Conservation (phyloP, 176 grass and related monocot species). For the Carex scoparia region DNA sequence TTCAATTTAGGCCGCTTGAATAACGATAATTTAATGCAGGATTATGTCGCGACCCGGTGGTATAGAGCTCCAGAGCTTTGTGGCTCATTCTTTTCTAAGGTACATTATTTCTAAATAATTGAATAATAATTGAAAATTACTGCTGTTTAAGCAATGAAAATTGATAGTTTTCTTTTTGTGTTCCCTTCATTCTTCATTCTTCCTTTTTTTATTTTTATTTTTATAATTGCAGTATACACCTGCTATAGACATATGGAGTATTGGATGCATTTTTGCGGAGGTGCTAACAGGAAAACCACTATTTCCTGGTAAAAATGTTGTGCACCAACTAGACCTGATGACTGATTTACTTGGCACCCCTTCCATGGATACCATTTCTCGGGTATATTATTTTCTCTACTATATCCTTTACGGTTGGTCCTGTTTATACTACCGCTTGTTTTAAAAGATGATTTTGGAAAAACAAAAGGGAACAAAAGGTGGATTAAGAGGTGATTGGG, state of each 20-base stretch:
- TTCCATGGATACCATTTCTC: slow-evolving; percentile 92
- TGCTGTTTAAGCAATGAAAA: slow-evolving; percentile 6
- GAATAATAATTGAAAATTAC: not conserved
- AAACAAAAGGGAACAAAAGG: not conserved
- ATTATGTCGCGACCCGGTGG: slow-evolving; percentile 99
- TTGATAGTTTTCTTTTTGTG: not conserved
- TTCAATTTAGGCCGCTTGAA: not conserved
- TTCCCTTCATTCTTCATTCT: not conserved
- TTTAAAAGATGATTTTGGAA: not conserved
- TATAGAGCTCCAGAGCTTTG: slow-evolving; percentile 99
- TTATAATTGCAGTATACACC: slow-evolving; percentile 91
- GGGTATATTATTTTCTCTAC: slow-evolving; percentile 41
- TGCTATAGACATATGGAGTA: slow-evolving; percentile 99
- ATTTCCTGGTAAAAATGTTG: slow-evolving; percentile 99
- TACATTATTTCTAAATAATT: slow-evolving; percentile 19
- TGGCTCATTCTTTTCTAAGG: slow-evolving; percentile 98
- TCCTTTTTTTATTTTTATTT: not conserved
- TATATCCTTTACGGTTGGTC: not conserved
- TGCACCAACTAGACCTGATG: slow-evolving; percentile 98
- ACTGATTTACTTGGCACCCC: slow-evolving; percentile 96
- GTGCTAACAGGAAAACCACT: slow-evolving; percentile 91
- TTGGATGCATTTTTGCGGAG: slow-evolving; percentile 98
- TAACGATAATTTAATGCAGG: slow-evolving; percentile 39
- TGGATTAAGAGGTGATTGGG: not conserved
- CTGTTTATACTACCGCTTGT: not conserved